Conservation (phyloP, 805 yeast species). For the Cyberlindnera subsufficiens region DNA sequence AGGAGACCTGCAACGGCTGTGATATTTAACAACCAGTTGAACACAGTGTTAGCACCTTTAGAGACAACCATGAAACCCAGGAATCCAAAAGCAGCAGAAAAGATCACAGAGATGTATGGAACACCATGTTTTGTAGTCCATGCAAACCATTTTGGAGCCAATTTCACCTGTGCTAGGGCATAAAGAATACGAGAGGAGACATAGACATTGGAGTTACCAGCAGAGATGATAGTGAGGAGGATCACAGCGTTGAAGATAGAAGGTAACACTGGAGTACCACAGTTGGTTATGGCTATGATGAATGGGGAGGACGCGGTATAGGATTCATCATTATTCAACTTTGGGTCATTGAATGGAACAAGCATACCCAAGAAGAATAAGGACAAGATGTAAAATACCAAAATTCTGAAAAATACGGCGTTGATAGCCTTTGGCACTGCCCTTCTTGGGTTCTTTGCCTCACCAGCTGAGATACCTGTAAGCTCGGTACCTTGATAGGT, state of each 20-base stretch:
- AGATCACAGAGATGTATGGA: conserved; percentile 50
- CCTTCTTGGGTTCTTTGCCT: conserved; percentile 63
- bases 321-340: conserved; percentile 29
- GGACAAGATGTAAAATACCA: conserved; percentile 59
- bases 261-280: conserved; percentile 63
- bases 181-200: conserved; percentile 65
- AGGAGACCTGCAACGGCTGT: conserved; percentile 75
- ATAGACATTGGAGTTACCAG: conserved; percentile 72
- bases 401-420: conserved; percentile 61
- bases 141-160: conserved; percentile 50
- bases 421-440: conserved; percentile 68
- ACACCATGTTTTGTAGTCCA: conserved; percentile 52
- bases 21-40: conserved; percentile 68
- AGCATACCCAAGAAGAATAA: conserved; percentile 64
- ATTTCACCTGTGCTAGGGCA: conserved; percentile 53
- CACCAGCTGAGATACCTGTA: conserved; percentile 74
- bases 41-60: conserved; percentile 48
- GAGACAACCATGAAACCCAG: conserved; percentile 56
- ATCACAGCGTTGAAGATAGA: conserved; percentile 70
- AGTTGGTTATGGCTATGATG: conserved; percentile 61
- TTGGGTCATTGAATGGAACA: conserved; percentile 63
- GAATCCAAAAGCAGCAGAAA: conserved; percentile 57
- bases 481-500: conserved; percentile 78
- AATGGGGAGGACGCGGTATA: conserved; percentile 62
- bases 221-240: conserved; percentile 62